Conservation (phyloP, 2,329 filamentous ascomycete species). For the Colletotrichum phormii region DNA sequence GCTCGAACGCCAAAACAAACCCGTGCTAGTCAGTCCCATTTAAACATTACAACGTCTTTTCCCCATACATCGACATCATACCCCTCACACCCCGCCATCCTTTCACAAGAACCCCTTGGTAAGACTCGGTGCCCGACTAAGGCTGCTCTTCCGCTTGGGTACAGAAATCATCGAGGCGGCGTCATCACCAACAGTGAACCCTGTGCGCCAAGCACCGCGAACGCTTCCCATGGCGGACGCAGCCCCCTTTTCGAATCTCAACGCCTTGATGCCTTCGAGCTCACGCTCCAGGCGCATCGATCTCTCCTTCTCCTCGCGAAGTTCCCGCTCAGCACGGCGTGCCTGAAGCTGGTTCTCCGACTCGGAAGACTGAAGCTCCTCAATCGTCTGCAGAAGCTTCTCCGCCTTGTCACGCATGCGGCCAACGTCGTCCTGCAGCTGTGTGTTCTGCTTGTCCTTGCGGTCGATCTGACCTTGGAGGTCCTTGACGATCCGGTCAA, state of each 20-base stretch:
- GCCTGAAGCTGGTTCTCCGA: slow-evolving; percentile 83
- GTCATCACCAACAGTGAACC: slow-evolving; percentile 53
- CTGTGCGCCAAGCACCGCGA: slow-evolving; percentile 46
- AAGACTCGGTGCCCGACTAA: slow-evolving; percentile 73
- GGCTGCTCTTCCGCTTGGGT: slow-evolving; percentile 74
- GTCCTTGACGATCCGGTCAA: slow-evolving; percentile 94
- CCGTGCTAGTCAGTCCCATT: slow-evolving; percentile 16
- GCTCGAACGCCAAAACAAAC: slow-evolving; percentile 22
- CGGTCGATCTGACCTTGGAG: slow-evolving; percentile 92
- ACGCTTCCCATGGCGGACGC: slow-evolving; percentile 47
- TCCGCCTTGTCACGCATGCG: slow-evolving; percentile 92
- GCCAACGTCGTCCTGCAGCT: slow-evolving; percentile 84
- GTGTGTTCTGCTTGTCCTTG: slow-evolving; percentile 86
- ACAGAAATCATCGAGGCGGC: slow-evolving; percentile 60
- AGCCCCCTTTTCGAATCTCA: slow-evolving; percentile 72
- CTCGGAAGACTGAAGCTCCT: slow-evolving; percentile 92
- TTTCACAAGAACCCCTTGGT: slow-evolving; percentile 81
- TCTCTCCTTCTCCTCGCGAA: slow-evolving; percentile 90
- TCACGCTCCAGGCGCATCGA: slow-evolving; percentile 86
- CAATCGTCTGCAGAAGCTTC: slow-evolving; percentile 88
- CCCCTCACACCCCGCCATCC: not conserved
- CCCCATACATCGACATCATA: slow-evolving; percentile 6
- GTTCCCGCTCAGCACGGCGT: slow-evolving; percentile 88
- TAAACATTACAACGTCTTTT: slow-evolving; percentile 30
- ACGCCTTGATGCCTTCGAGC: slow-evolving; percentile 84